Evolutionary conservation across 2,329 filamentous ascomycete genomes (phyloP).

Genomic region (Diaporthe sp.): DNA sequence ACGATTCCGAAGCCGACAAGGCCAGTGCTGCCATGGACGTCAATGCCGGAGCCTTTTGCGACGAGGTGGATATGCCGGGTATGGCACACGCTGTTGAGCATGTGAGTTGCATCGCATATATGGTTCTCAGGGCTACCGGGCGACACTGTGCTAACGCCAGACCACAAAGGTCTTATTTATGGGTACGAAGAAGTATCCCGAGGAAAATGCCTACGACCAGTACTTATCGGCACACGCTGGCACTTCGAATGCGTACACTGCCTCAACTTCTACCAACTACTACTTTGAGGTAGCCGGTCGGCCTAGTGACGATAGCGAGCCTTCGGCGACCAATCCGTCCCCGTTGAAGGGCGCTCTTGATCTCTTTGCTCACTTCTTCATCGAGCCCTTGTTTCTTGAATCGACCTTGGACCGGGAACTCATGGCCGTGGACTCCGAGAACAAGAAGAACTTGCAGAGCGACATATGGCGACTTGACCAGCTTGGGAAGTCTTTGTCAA

Average conservation of each 20-base stretch:
- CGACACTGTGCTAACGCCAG: conserved; percentile 18
- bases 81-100: conserved; percentile 98
- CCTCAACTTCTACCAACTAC: conserved; percentile 94
- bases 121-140: background rate
- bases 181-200: conserved; percentile 97
- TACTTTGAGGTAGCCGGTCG: conserved; percentile 95
- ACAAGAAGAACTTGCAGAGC: conserved; percentile 96
- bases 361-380: conserved; percentile 94
- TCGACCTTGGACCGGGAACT: conserved; percentile 89
- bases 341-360: conserved; percentile 84
- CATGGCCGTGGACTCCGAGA: conserved; percentile 91
- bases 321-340: conserved; percentile 66
- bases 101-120: conserved; percentile 55
- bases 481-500: conserved; percentile 88
- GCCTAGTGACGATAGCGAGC: conserved; percentile 68
- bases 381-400: conserved; percentile 85
- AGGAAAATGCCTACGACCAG: conserved; percentile 94
- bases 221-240: conserved; percentile 93
- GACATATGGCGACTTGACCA: conserved; percentile 90
- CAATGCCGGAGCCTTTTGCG: conserved; percentile 95
- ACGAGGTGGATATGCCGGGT: conserved; percentile 89
- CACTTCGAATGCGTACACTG: conserved; percentile 94
- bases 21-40: conserved; percentile 95
- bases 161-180: conserved; percentile 83
- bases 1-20: conserved; percentile 96